Evolutionary conservation across 495 filamentous ascomycete species (phyloP).

Genomic region (Penicillium bovifimosum): DNA sequence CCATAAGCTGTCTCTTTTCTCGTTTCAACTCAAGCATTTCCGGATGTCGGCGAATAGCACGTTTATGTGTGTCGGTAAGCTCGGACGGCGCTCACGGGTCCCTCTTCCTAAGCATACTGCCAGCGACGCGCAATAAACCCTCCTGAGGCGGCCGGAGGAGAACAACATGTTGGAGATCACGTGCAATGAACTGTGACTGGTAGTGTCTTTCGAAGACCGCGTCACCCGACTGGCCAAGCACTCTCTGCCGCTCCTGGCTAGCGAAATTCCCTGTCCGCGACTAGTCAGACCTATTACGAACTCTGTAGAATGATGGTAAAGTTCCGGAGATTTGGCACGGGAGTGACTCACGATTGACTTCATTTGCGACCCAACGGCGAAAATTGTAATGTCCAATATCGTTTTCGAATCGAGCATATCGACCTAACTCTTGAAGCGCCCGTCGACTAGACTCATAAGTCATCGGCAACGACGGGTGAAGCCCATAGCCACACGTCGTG

Average conservation of each 20-base stretch:
- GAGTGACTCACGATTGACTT: slow-evolving; percentile 22
- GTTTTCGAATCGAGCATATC: slow-evolving; percentile 25
- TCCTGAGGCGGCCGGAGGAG: slow-evolving; percentile 23
- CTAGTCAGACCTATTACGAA: neutral
- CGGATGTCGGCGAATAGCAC: slow-evolving; percentile 22
- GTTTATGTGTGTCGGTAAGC: slow-evolving; percentile 20
- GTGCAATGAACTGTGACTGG: slow-evolving; percentile 24
- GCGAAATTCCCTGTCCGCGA: slow-evolving; percentile 16
- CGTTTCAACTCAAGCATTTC: slow-evolving; percentile 19
- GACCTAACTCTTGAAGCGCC: slow-evolving; percentile 15
- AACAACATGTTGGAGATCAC: slow-evolving; percentile 25
- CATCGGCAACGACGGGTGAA: slow-evolving; percentile 20
- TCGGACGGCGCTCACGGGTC: slow-evolving; percentile 19
- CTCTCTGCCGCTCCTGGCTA: slow-evolving; percentile 26
- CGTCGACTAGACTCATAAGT: slow-evolving; percentile 18
- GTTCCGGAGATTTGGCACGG: too few relatives aligned
- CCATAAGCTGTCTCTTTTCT: slow-evolving; percentile 27
- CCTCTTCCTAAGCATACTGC: slow-evolving; percentile 25
- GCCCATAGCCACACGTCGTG: slow-evolving; percentile 19
- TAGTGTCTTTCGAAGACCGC: slow-evolving; percentile 29
- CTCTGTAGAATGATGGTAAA: too few relatives aligned
- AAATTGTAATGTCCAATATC: slow-evolving; percentile 32
- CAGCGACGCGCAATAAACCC: slow-evolving; percentile 12
- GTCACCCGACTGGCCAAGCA: slow-evolving; percentile 27
- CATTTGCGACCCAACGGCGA: slow-evolving; percentile 26